Evolutionary conservation across 2,329 filamentous ascomycete species (phyloP), one percentile per base, ranked within the genome.

Genomic region (Lanzia echinophila): DNA sequence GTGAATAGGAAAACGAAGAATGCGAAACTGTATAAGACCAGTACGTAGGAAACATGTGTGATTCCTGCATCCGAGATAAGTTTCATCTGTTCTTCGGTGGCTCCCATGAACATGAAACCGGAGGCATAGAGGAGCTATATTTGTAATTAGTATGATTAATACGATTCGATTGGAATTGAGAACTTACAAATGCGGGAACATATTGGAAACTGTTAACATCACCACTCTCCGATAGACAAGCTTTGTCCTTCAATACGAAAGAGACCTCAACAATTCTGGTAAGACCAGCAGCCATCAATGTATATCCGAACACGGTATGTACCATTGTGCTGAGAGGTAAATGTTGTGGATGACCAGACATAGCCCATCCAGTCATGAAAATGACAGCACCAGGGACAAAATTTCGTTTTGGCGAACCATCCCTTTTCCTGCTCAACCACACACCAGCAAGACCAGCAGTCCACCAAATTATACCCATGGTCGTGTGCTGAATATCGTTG

Each of bases 381-480:
- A 99, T 88, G 55, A 99, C 90, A 59, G 97, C 87, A 12, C 83
- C 91, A 0, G 94, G 94, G 52, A 99, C 84, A 57, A 99, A 83
- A 72, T 99, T 99, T 62, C 94, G 82, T 76, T 92, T 90, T 8
- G 94, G 91, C 41, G 83, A 79, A 49, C 94, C 92, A 59, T 92
- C 84, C 54, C 89, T 83, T 67, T 86, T 89, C 58, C 83, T 81
- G 69, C 90, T 95, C 38, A 99, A 77, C 94, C 92, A 99, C 50
- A 99, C 79, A 41, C 94, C 94, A 11, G 92, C 80, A 31, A 99
- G 74, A 22, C 94, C 94, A 7, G 94, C 92, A 64, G 84, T 88
- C 92, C 92, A 99, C 94, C 94, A 99, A 49, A 99, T 84, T 58
- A 99, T 83, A n/a, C 94, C 94, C 92, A 99, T 97, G n/a, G 88